Base-by-base conservation (phyloP, 805 yeast species). In the Debaryomyces castellii region DNA sequence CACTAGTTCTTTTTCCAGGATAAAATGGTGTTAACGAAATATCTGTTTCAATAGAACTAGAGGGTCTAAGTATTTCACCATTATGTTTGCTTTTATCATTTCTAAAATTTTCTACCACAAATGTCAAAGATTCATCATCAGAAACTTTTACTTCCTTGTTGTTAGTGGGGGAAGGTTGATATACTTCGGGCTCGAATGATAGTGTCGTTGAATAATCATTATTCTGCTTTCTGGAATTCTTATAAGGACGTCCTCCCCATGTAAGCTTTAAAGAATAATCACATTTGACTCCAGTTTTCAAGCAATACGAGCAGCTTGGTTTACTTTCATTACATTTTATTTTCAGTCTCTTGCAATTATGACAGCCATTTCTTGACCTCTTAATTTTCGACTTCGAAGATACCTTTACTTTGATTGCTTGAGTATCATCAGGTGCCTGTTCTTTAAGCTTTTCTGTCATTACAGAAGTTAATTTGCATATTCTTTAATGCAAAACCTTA, bases 171-270 rank as follows among this genome's bases (percentile, higher is more conserved):
- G 38, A 9, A 12, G 24, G 14, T 20, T 18, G 24, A 30, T 14
- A 4, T 5, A 5, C 21, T 7, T 20, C 18, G 18, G 12, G 14
- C 22, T 36, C n/a, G 30, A 30, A 32, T 27, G 42, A 45, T 10
- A 40, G 25, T 4, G 44, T 40, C 7, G 30, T 37, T 5, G 40
- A n/a, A 25, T 24, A 32, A 16, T 37, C 39, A 10, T 34, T 42
- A 5, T 12, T 55, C 60, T 65, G 63, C 51, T 69, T 58, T 57
- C 66, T 67, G 3, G 68, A 60, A 39, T 69, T 67, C 51, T 79
- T 78, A 58, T 71, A 78, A 0, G 88, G 88, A 40, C 90, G 63
- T 0, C 91, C 91, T 16, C 89, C 90, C 92, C 92, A 87, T 0
- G 81, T 76, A 25, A 86, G 66, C 49, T 74, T 78, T 8, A 86